Evolutionary conservation across 352 stramenopile genomes (phyloP).

Genomic region (Pythium utonaiense): DNA sequence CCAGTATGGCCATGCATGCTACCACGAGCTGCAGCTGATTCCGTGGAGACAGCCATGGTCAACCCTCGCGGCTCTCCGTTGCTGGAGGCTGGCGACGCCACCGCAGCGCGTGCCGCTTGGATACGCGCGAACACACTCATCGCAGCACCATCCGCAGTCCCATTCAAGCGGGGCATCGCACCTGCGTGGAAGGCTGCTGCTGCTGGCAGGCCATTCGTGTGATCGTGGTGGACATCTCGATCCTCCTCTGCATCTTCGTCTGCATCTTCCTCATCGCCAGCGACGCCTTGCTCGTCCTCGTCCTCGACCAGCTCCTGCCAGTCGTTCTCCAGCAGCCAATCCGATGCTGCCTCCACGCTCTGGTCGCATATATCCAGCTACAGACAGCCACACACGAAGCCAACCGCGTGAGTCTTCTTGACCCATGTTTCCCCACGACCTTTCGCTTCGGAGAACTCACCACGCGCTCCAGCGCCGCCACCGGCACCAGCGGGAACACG

Average conservation of each 20-base stretch:
- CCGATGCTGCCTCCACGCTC: slow-evolving; percentile 31
- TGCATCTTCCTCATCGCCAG: not conserved
- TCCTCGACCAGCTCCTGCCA: slow-evolving; percentile 33
- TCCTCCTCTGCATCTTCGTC: not conserved
- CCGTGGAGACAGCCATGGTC: slow-evolving; percentile 22
- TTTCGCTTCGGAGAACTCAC: slow-evolving; percentile 22
- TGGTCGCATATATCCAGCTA: slow-evolving; percentile 35
- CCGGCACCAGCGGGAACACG: slow-evolving; percentile 31
- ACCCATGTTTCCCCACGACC: slow-evolving; percentile 4
- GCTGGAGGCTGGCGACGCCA: slow-evolving; percentile 11
- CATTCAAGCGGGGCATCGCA: not conserved
- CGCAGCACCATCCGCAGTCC: slow-evolving; percentile 7
- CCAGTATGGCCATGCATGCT: slow-evolving; percentile 3
- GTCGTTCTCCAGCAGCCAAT: slow-evolving; percentile 37
- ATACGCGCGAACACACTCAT: not conserved
- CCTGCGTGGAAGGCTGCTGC: not conserved
- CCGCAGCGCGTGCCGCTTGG: not conserved
- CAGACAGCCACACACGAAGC: not conserved
- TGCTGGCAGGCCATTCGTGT: slow-evolving; percentile 3
- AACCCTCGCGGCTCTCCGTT: slow-evolving; percentile 17
- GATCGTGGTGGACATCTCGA: not conserved
- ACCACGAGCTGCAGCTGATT: not conserved
- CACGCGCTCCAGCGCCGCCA: slow-evolving; percentile 29
- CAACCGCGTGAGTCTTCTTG: not conserved
- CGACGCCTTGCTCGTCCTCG: slow-evolving; percentile 15